Evolutionary conservation across 371 early-diverging fungal genomes (phyloP).

Genomic region (Mucor lusitanicus): DNA sequence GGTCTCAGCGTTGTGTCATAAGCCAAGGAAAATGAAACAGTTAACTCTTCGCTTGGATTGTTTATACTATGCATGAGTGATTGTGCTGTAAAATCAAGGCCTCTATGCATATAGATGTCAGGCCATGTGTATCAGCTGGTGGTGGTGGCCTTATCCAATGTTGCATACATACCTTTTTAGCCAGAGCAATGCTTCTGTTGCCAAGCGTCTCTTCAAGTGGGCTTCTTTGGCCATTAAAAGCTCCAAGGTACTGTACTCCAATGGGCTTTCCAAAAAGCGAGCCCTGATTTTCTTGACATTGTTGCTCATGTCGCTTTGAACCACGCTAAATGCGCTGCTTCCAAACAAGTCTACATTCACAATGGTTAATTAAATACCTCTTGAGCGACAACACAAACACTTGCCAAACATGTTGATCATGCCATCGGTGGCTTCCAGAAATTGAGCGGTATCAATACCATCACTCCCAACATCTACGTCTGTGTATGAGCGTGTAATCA

Average conservation of each 20-base stretch:
- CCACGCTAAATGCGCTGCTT: slow-evolving; percentile 76
- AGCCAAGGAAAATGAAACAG: slow-evolving; percentile 79
- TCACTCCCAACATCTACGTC: slow-evolving; percentile 64
- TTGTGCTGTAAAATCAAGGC: slow-evolving; percentile 85
- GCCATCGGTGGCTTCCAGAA: slow-evolving; percentile 87
- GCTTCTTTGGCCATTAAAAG: slow-evolving; percentile 77
- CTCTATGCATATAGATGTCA: too few relatives aligned
- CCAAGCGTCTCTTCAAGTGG: slow-evolving; percentile 73
- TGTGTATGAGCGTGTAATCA: slow-evolving; percentile 63
- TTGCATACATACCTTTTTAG: slow-evolving; percentile 65
- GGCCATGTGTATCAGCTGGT: neutral
- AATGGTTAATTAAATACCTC: neutral
- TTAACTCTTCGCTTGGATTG: slow-evolving; percentile 77
- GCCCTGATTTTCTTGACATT: slow-evolving; percentile 87
- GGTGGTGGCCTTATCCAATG: neutral
- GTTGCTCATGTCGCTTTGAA: slow-evolving; percentile 89
- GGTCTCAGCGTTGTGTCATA: slow-evolving; percentile 79
- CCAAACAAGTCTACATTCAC: slow-evolving; percentile 61
- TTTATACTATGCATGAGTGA: slow-evolving; percentile 73
- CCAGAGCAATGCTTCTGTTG: slow-evolving; percentile 94
- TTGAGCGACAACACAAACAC: neutral
- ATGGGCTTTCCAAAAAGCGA: slow-evolving; percentile 65
- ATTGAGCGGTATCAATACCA: slow-evolving; percentile 79
- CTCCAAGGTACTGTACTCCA: slow-evolving; percentile 77
- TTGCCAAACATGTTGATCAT: slow-evolving; percentile 85